phyloP scores from a whole-genome alignment of 2,329 filamentous ascomycete species.

The Xylaria sp. region DNA sequence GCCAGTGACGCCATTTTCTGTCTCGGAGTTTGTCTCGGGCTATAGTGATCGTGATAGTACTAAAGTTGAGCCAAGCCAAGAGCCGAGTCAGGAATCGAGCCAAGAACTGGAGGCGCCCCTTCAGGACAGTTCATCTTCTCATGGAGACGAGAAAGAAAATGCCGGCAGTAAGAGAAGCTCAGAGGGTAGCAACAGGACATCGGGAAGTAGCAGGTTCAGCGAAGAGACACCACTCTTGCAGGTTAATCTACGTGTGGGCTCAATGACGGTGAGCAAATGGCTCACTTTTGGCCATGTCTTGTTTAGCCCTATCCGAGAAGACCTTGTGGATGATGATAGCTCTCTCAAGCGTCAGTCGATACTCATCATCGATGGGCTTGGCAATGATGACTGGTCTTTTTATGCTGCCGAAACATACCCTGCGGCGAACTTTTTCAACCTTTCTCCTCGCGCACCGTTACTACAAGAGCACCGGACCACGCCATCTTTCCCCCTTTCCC shows the following conservation, averaged over 20 bases:
- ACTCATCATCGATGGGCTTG: constrained; percentile 83
- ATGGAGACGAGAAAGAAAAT: constrained; percentile 37
- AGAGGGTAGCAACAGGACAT: constrained; percentile 52
- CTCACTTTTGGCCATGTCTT: constrained; percentile 85
- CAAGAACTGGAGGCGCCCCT: constrained; percentile 38
- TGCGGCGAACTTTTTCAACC: constrained; percentile 78
- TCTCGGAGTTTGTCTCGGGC: constrained; percentile 56
- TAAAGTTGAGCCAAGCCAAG: constrained; percentile 39
- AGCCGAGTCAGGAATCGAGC: constrained; percentile 35
- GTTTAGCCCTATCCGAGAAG: constrained; percentile 81
- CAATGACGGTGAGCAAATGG: constrained; percentile 89
- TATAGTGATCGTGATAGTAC: constrained; percentile 54
- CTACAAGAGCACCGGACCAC: constrained; percentile 57
- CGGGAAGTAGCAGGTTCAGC: constrained; percentile 59
- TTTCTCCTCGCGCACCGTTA: constrained; percentile 69
- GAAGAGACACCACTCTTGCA: constrained; percentile 73
- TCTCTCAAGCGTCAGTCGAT: constrained; percentile 70
- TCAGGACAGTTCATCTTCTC: constrained; percentile 51
- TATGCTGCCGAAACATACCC: constrained; percentile 86
- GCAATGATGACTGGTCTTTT: constrained; percentile 90
- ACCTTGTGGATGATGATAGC: constrained; percentile 66
- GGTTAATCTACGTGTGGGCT: constrained; percentile 81
- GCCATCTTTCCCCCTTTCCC: constrained; percentile 65
- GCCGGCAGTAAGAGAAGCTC: constrained; percentile 54
- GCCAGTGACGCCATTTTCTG: constrained; percentile 58